These are phyloP conservation scores for Jamesozyma spencerorum DNA, from an alignment of 805 yeast species.

Conservation along the genomic window DNA sequence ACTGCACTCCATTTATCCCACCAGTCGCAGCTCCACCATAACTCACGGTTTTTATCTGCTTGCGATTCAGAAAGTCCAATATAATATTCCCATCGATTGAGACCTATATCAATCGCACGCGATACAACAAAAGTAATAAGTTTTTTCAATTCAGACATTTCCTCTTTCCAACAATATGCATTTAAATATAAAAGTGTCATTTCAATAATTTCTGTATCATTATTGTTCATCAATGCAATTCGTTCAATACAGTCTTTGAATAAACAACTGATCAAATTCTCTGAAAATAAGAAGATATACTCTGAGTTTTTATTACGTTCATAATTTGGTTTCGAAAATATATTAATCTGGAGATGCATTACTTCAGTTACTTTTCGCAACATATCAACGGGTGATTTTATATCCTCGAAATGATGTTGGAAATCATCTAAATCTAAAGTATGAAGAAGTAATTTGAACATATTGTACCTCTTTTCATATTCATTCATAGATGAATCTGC, in stretches of 20 bases:
- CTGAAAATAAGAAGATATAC: background rate
- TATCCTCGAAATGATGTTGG: no score
- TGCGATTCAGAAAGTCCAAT: constrained; percentile 4
- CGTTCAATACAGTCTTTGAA: background rate
- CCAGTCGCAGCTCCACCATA: constrained; percentile 16
- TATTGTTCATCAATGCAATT: background rate
- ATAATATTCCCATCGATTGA: constrained; percentile 17
- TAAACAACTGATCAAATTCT: background rate
- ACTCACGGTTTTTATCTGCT: constrained; percentile 9
- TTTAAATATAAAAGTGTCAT: constrained; percentile 1
- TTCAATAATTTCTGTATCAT: background rate
- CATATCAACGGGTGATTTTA: no score
- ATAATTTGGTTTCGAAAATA: background rate
- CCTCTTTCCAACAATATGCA: background rate
- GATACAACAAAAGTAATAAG: background rate
- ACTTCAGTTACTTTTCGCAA: no score
- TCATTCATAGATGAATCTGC: no score
- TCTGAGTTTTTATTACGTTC: background rate
- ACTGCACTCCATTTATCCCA: constrained; percentile 15
- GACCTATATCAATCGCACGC: constrained; percentile 1
- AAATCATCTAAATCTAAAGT: no score
- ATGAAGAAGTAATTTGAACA: no score
- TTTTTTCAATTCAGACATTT: background rate
- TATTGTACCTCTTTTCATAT: no score
- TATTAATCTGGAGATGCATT: background rate